Percentiles rank a stretch among this genome's conserved stretches.
Evolutionary conservation across 2,329 filamentous ascomycete species (phyloP).

Genomic region (Penicillium corylophilum): DNA sequence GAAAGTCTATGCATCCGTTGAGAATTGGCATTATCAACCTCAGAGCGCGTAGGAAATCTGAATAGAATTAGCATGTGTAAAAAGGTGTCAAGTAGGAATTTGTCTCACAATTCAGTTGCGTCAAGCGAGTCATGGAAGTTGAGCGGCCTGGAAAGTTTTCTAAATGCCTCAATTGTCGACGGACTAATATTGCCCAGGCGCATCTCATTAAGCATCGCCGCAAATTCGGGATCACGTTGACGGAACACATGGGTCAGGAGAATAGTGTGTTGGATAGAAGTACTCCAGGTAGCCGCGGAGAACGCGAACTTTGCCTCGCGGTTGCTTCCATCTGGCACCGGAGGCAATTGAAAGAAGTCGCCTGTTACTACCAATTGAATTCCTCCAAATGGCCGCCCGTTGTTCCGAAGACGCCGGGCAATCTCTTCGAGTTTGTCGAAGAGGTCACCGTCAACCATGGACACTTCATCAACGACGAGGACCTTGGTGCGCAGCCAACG

Average conservation of each 20-base stretch:
- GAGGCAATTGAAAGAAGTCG: constrained; percentile 96
- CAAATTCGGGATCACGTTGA: constrained; percentile 87
- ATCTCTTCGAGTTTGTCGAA: constrained; percentile 95
- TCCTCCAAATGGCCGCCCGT: constrained; percentile 88
- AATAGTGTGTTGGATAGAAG: constrained; percentile 92
- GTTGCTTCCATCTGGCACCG: constrained; percentile 72
- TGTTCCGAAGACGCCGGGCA: constrained; percentile 81
- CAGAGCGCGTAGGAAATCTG: constrained; percentile 80
- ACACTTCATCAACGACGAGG: constrained; percentile 90
- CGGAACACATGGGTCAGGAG: constrained; percentile 94
- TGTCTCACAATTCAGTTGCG: constrained; percentile 74
- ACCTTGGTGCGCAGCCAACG: constrained; percentile 87
- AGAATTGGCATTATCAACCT: constrained; percentile 85
- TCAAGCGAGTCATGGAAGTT: constrained; percentile 71
- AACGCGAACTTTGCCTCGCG: constrained; percentile 85
- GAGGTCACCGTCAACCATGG: constrained; percentile 96
- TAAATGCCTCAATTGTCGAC: constrained; percentile 76
- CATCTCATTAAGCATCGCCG: constrained; percentile 97
- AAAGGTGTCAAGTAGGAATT: neutral
- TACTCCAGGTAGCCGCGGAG: constrained; percentile 86
- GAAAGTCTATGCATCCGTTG: constrained; percentile 69
- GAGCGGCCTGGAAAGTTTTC: constrained; percentile 67
- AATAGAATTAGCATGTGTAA: constrained; percentile 20
- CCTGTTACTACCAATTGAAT: constrained; percentile 95
- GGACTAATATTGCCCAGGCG: constrained; percentile 77